These are phyloP conservation scores for Talaromyces sp. DNA, from an alignment of 2,329 filamentous ascomycete species.

Conservation along the genomic window DNA sequence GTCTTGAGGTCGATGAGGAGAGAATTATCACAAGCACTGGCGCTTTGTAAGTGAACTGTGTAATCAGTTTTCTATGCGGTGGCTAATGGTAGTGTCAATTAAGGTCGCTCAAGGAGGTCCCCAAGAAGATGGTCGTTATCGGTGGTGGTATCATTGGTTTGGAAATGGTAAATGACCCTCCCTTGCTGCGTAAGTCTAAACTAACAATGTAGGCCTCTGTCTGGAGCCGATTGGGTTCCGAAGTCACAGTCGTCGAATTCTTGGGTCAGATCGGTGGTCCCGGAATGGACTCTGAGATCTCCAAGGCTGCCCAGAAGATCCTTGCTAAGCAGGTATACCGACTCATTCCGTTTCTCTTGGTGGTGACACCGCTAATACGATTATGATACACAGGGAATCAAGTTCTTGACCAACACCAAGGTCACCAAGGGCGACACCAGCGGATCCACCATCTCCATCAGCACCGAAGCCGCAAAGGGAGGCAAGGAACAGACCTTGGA, in stretches of 20 bases:
- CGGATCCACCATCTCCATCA: conserved; percentile 74
- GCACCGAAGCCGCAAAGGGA: conserved; percentile 89
- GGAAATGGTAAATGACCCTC: conserved; percentile 69
- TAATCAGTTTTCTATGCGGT: too few species aligned
- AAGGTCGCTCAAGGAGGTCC: conserved; percentile 74
- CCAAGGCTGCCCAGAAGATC: conserved; percentile 88
- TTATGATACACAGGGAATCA: conserved; percentile 62
- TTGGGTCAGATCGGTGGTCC: conserved; percentile 94
- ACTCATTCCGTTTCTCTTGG: background rate
- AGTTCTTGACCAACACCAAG: conserved; percentile 98
- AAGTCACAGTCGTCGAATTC: conserved; percentile 98
- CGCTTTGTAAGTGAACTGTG: conserved; percentile 57
- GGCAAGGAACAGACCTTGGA: conserved; percentile 92
- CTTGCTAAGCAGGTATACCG: conserved; percentile 71
- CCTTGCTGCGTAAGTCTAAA: background rate
- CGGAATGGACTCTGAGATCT: conserved; percentile 92
- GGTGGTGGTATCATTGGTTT: conserved; percentile 98
- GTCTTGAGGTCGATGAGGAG: conserved; percentile 95
- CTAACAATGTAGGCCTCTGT: conserved; percentile 65
- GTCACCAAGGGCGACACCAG: conserved; percentile 80
- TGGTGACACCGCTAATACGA: background rate
- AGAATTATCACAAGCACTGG: conserved; percentile 95
- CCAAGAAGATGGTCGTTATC: conserved; percentile 95
- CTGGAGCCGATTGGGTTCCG: conserved; percentile 88
- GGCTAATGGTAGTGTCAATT: background rate